Conservation (phyloP, 2,329 filamentous ascomycete genomes). For the Arthrobotrys pseudoclavata region DNA sequence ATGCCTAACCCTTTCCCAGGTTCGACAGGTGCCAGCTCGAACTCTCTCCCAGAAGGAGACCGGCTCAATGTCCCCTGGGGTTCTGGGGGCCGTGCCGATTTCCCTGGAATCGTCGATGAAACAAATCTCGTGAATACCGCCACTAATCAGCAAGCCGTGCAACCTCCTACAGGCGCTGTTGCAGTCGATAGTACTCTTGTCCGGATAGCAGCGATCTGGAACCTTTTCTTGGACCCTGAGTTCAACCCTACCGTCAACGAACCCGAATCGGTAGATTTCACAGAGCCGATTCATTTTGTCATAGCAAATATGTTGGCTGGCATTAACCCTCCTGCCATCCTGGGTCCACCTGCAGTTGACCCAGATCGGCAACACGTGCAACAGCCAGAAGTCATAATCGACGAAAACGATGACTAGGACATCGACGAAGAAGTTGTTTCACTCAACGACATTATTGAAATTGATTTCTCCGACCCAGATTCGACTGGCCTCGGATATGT, state of each 20-base stretch:
- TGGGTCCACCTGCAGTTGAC: neutral
- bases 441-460: neutral
- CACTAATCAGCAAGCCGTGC: neutral
- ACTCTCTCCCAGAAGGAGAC: neutral
- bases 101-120: constrained; percentile 41
- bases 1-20: constrained; percentile 20
- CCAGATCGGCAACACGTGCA: neutral
- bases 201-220: neutral
- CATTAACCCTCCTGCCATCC: neutral
- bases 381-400: neutral
- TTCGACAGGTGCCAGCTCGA: neutral
- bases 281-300: neutral
- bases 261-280: neutral
- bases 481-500: constrained; percentile 19
- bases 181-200: neutral
- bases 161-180: neutral
- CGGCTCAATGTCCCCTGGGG: neutral
- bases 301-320: neutral
- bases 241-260: neutral
- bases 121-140: constrained; percentile 9
- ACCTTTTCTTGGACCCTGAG: constrained; percentile 4
- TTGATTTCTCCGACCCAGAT: constrained; percentile 19
- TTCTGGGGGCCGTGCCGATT: constrained; percentile 3
- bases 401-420: neutral
- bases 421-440: neutral